phyloP scores from a whole-genome alignment of 139 green algal species.

The Chlamydomonas incerta region DNA sequence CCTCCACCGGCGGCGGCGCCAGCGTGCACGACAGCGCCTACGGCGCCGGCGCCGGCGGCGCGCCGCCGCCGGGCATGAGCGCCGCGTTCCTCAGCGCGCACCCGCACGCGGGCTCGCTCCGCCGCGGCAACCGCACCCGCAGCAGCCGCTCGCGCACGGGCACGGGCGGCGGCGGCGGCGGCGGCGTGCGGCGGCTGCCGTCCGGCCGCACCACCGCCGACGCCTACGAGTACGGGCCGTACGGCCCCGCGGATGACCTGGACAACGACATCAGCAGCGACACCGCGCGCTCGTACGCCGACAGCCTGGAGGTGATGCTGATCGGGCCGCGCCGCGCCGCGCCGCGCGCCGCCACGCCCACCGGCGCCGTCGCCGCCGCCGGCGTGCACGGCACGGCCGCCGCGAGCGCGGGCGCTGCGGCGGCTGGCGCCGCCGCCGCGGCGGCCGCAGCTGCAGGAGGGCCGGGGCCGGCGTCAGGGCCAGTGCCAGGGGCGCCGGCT shows the following conservation, averaged over 20 bases:
- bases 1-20: no score
- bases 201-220: neutral
- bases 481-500: no score
- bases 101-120: neutral
- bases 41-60: neutral
- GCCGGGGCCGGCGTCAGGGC: no score
- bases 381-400: no score
- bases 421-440: no score
- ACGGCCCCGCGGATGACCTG: neutral
- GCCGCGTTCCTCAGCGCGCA: conserved; percentile 10
- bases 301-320: conserved; percentile 33
- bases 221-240: neutral
- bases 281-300: conserved; percentile 15
- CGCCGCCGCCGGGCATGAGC: neutral
- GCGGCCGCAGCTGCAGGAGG: no score
- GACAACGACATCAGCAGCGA: conserved; percentile 35
- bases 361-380: no score
- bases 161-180: neutral
- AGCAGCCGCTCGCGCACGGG: neutral
- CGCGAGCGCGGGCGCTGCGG: no score
- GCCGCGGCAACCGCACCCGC: neutral
- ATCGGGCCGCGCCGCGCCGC: neutral
- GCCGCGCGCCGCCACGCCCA: neutral
- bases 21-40: no score
- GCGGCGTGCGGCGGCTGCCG: no score